Evolutionary conservation across 345 rosid species (phyloP), one percentile per base, ranked within the genome.

Genomic region (Salix arbutifolia): DNA sequence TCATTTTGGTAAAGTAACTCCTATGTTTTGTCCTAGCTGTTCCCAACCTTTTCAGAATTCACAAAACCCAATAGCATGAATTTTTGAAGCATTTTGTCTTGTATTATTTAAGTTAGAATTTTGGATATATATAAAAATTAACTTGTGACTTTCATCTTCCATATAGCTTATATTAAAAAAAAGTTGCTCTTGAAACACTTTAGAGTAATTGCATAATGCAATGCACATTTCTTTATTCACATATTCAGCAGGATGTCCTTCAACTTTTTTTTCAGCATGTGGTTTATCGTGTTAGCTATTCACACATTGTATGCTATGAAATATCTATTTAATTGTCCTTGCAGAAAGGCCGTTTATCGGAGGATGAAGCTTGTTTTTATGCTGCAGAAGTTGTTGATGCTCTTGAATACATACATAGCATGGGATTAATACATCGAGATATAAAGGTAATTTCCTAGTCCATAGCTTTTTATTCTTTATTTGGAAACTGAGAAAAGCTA

Each of bases 401-500:
- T 73, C 97, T 96, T 52, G 98, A 96, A 84, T 96, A 96, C 82
- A 92, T 96, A 81, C 97, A 94, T 81, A 77, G 78, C 68, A 91
- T 96, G 85, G 97, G 98, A 77, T 83, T 96, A 82, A 96, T 96
- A 80, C 99, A 96, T 85, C 91, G 99, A 76, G 98, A 96, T 84
- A 92, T 96, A 69, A 96, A 96, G 98, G 99, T 94, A 83, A 33
- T 75, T 67, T 9, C 50, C 72, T 25, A 40, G 38, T 68, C 64
- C 72, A 38, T n/a, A 50, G 74, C 64, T 67, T 8, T 8, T 5
- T 71, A 53, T 46, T 77, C 25, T 65, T 30, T 31, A 70, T 31
- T 72, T 52, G 56, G 53, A 68, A 33, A 70, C 23, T 77, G 74
- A 58, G 76, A 77, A 5, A 26, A 67, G 76, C 86, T 78, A 69